Evolutionary conservation across 768 basidiomycete species (phyloP), one percentile per base, ranked within the genome.

Genomic region (Pulveroboletus sp.): DNA sequence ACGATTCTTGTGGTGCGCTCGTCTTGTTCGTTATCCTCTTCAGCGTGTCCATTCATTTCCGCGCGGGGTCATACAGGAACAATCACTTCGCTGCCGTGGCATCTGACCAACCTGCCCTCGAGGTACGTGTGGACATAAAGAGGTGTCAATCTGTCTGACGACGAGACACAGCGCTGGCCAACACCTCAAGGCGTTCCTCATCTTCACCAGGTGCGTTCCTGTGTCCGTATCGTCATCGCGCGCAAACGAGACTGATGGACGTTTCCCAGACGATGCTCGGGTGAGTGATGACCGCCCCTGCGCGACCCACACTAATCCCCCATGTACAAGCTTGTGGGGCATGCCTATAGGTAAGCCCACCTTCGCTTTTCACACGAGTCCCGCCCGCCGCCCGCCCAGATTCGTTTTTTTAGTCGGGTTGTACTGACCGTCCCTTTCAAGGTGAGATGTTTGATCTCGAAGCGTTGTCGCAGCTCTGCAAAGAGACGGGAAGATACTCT

Each of bases 391-490:
- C n/a, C n/a, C n/a, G n/a, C n/a, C n/a, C n/a, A n/a, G n/a, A n/a
- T n/a, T n/a, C n/a, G n/a, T n/a, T n/a, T n/a, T n/a, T n/a, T n/a
- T n/a, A n/a, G n/a, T n/a, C n/a, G n/a, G n/a, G n/a, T n/a, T n/a
- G n/a, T n/a, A 23, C n/a, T n/a, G n/a, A n/a, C n/a, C n/a, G n/a
- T n/a, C 10, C 39, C 5, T 19, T 13, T 4, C 24, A 32, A 81
- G 85, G 83, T 32, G 86, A 87, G 68, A 76, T 86, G 56, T 86
- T 87, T 61, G 85, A 87, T 62, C 68, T 87, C 33, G 85, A 87
- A 62, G 73, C 75, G 49, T 70, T 87, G 3, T 76, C 82, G 12
- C 66, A 75, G 50, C 66, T 70, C 8, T 87, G 82, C 58, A 75
- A 75, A 5, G 76, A 77, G 51, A 78, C 76, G 2, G 75, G 77